Evolutionary conservation across 2,329 filamentous ascomycete species (phyloP), one percentile per base, ranked within the genome.

Genomic region (Trichoderma breve): DNA sequence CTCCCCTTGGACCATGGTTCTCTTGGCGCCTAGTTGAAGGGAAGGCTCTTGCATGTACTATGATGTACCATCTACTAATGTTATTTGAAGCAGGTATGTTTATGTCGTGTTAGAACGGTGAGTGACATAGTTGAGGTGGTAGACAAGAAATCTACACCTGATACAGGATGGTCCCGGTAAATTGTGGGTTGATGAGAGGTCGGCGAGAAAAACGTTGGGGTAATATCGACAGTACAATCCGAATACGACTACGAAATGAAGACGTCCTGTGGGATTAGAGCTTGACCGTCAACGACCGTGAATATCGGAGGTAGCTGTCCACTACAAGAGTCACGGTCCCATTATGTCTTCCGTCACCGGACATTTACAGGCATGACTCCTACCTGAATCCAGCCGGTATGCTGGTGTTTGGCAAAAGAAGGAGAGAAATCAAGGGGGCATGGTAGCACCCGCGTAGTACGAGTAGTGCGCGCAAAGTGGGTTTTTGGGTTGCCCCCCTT

Each of bases 401-500:
- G 36, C 1, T 36, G 0, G 14, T 2, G 15, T 1, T 43, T 43
- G 15, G 0, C 15, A 51, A 51, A 51, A 21, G 43, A 21, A 51
- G 9, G 9, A 51, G 8, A n/a, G 2, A 0, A 21, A 51, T 21
- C 0, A 51, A 43, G 7, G 15, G 39, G 43, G 21, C 43, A 51
- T n/a, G 43, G n/a, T 5, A 51, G 1, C 0, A 1, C 0, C n/a
- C 9, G 43, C 0, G 43, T 11, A 21, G 43, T 51, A n/a, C n/a
- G 43, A 8, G 43, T 21, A 51, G 9, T n/a, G 14, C 9, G 43
- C 43, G 4, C 4, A 18, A 43, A 18, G 36, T 18, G 36, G 36
- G 2, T 47, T 47, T 11, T 21, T 47, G 9, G 2, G 43, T 8
- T 43, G 43, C 43, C 43, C 2, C n/a, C 43, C 2, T 9, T 51